These are phyloP conservation scores for Rutidosis leptorrhynchoides DNA, from an alignment of 129 eudicot genomes.

Conservation along the genomic window DNA sequence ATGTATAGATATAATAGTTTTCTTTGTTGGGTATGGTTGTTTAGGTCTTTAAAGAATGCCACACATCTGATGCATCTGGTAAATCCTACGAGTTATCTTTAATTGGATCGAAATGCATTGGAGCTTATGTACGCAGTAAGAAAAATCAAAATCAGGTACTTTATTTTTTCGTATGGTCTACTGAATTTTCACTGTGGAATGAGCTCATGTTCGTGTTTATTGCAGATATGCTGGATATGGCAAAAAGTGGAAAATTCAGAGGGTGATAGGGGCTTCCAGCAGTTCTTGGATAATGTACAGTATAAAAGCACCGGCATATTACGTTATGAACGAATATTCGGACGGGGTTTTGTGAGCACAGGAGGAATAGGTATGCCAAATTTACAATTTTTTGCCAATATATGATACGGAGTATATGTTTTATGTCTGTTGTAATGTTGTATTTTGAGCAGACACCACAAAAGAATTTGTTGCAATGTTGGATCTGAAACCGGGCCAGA, in stretches of 20 bases:
- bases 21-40: slow-evolving; percentile 17
- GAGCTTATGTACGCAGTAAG: slow-evolving; percentile 93
- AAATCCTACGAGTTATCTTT: slow-evolving; percentile 76
- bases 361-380: slow-evolving; percentile 77
- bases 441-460: slow-evolving; percentile 70
- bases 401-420: neutral
- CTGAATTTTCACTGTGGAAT: neutral
- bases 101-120: slow-evolving; percentile 87
- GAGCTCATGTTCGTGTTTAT: slow-evolving; percentile 9
- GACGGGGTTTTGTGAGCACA: slow-evolving; percentile 90
- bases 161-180: neutral
- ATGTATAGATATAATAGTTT: neutral
- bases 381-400: neutral
- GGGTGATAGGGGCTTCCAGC: slow-evolving; percentile 71
- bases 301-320: slow-evolving; percentile 77
- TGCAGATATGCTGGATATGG: slow-evolving; percentile 97
- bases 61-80: slow-evolving; percentile 53
- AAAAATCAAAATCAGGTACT: slow-evolving; percentile 93
- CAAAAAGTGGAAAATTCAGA: slow-evolving; percentile 77
- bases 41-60: slow-evolving; percentile 85
- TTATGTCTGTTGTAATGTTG: neutral
- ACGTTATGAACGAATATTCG: slow-evolving; percentile 94
- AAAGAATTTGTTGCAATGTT: slow-evolving; percentile 76
- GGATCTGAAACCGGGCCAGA: slow-evolving; percentile 94
- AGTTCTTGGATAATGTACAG: slow-evolving; percentile 83